These are phyloP conservation scores for Thermochaetoides thermophila DNA, from an alignment of 495 filamentous ascomycete species.

Conservation along the genomic window DNA sequence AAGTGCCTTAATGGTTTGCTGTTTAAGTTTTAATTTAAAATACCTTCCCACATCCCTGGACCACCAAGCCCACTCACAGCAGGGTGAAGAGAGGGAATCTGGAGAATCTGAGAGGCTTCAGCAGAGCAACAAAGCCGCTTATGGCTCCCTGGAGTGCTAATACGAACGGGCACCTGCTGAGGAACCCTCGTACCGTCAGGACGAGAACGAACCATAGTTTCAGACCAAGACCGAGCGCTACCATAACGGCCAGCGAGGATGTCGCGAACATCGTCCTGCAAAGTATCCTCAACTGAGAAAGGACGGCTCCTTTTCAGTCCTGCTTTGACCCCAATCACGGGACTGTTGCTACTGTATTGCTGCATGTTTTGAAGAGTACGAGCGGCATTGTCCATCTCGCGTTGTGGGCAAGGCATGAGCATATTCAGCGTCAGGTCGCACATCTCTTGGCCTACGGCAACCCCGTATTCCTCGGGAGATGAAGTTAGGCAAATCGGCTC, in stretches of 20 bases:
- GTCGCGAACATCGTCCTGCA: slow-evolving; percentile 64
- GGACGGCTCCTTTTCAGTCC: slow-evolving; percentile 55
- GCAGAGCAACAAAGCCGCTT: slow-evolving; percentile 49
- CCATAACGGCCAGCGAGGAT: slow-evolving; percentile 26
- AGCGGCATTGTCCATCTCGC: slow-evolving; percentile 44
- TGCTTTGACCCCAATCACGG: slow-evolving; percentile 16
- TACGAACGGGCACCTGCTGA: slow-evolving; percentile 24
- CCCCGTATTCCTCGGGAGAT: slow-evolving; percentile 48
- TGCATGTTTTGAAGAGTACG: slow-evolving; percentile 52
- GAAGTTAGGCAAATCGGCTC: slow-evolving; percentile 41
- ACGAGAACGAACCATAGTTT: slow-evolving; percentile 14
- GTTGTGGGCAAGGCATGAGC: slow-evolving; percentile 26
- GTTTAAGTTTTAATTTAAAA: too few relatives aligned
- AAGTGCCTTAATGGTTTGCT: too few relatives aligned
- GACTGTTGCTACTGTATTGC: slow-evolving; percentile 21
- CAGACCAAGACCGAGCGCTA: slow-evolving; percentile 19
- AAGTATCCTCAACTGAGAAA: slow-evolving; percentile 45
- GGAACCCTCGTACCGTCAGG: slow-evolving; percentile 4
- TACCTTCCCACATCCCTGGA: slow-evolving; percentile 43
- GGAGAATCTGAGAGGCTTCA: slow-evolving; percentile 20
- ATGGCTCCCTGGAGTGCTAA: slow-evolving; percentile 23
- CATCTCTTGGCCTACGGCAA: slow-evolving; percentile 38
- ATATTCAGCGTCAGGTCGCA: slow-evolving; percentile 37
- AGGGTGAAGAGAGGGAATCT: slow-evolving; percentile 24
- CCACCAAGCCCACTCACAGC: slow-evolving; percentile 29